A percentile compares a stretch with the other conserved stretches of the same genome.
Conservation (phyloP, 345 rosid species). For the Clausena lansium region DNA sequence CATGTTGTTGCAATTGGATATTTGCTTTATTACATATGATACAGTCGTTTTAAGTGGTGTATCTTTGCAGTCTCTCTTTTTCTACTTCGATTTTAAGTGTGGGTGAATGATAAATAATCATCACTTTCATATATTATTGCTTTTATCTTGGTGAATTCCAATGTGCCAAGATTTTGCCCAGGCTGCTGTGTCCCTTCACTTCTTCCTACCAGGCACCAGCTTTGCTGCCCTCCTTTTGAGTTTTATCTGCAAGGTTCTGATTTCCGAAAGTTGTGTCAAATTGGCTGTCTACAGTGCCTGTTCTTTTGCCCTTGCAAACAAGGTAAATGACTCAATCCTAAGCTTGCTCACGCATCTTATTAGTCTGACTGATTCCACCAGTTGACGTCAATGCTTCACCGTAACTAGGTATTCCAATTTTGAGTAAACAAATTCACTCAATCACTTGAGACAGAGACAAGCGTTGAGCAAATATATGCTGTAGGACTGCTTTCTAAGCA, state of each 20-base stretch:
- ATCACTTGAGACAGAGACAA: not conserved
- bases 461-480: not conserved
- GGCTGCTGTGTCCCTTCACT: too few species aligned
- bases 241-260: not conserved
- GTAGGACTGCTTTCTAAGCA: not conserved
- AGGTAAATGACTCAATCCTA: not conserved
- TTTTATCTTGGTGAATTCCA: not conserved
- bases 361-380: not conserved
- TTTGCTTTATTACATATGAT: not conserved
- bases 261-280: not conserved
- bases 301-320: not conserved
- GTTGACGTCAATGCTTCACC: not conserved
- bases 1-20: not conserved
- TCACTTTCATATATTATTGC: not conserved
- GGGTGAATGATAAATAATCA: too few species aligned
- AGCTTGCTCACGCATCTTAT: not conserved
- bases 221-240: not conserved
- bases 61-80: not conserved
- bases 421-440: not conserved
- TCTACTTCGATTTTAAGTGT: not conserved
- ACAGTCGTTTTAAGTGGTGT: not conserved
- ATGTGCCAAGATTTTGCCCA: not conserved
- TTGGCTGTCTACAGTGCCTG: too few species aligned
- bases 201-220: not conserved
- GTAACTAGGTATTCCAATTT: not conserved